Evolutionary conservation across 306 rosid species (phyloP).

Genomic region (Fragaria ananassa): DNA sequence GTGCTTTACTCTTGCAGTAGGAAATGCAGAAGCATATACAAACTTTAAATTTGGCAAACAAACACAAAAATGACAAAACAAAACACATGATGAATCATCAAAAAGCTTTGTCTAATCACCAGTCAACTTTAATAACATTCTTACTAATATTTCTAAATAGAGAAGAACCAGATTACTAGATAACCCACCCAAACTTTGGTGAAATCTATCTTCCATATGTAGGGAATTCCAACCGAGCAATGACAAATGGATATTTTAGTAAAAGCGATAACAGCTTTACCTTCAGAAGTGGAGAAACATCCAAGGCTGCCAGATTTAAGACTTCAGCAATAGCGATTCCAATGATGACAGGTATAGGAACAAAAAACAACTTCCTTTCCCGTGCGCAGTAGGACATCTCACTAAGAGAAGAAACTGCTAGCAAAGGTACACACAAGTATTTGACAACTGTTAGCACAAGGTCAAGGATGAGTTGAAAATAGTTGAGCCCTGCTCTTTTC

Average conservation of each 20-base stretch:
- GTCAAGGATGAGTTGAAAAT: constrained; percentile 65
- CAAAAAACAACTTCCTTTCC: constrained; percentile 60
- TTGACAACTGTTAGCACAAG: constrained; percentile 62
- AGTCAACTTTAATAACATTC: neutral
- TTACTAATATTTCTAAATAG: constrained; percentile 13
- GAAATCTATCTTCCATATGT: neutral
- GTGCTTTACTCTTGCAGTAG: constrained; percentile 4
- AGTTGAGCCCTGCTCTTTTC: constrained; percentile 61
- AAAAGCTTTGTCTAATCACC: neutral
- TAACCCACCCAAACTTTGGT: neutral
- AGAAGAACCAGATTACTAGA: constrained; percentile 14
- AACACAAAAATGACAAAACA: neutral
- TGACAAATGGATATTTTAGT: constrained; percentile 10
- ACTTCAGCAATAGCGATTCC: constrained; percentile 72
- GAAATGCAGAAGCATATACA: constrained; percentile 3
- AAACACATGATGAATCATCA: neutral
- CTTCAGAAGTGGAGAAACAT: constrained; percentile 67
- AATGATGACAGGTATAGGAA: constrained; percentile 60
- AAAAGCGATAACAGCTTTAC: constrained; percentile 29
- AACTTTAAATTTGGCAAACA: constrained; percentile 10
- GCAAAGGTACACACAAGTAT: constrained; percentile 63
- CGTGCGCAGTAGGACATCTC: constrained; percentile 91
- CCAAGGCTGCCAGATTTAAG: constrained; percentile 56
- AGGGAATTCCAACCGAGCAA: neutral
- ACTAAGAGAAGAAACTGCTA: constrained; percentile 63